Percentiles rank a stretch among this genome's conserved stretches.
Evolutionary conservation across 176 grass and related monocot species (phyloP).

Genomic region (Zizania latifolia): DNA sequence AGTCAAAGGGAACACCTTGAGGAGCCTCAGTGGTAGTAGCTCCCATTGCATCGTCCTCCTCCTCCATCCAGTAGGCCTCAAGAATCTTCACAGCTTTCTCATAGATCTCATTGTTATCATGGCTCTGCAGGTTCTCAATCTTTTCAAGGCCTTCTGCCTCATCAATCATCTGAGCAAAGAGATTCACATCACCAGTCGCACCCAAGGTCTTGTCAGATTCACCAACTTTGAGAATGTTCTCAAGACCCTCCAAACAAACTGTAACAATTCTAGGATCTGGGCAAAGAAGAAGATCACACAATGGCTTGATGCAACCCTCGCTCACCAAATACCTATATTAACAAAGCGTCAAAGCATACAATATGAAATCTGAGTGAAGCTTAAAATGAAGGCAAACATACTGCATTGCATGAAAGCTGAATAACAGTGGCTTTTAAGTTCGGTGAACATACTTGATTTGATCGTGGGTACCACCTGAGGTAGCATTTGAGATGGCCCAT

Average conservation of each 20-base stretch:
- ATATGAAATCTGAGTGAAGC: neutral
- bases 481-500: constrained; percentile 97
- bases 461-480: constrained; percentile 77
- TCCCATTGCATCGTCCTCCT: constrained; percentile 83
- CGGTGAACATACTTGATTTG: constrained; percentile 69
- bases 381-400: neutral
- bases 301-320: constrained; percentile 78
- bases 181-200: constrained; percentile 43
- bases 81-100: constrained; percentile 96
- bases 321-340: constrained; percentile 52
- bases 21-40: constrained; percentile 36
- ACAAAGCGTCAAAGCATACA: constrained; percentile 12
- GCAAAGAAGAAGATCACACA: constrained; percentile 78
- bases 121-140: constrained; percentile 86
- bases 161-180: constrained; percentile 74
- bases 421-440: neutral
- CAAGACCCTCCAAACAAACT: constrained; percentile 90
- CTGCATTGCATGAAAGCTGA: neutral
- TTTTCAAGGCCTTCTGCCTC: constrained; percentile 86
- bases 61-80: constrained; percentile 83
- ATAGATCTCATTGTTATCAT: constrained; percentile 88
- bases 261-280: constrained; percentile 76
- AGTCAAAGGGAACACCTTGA: constrained; percentile 51
- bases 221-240: constrained; percentile 91
- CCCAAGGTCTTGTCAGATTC: constrained; percentile 66